phyloP scores from a whole-genome alignment of 2,329 filamentous ascomycete species.

The Xylariaceae sp. region DNA sequence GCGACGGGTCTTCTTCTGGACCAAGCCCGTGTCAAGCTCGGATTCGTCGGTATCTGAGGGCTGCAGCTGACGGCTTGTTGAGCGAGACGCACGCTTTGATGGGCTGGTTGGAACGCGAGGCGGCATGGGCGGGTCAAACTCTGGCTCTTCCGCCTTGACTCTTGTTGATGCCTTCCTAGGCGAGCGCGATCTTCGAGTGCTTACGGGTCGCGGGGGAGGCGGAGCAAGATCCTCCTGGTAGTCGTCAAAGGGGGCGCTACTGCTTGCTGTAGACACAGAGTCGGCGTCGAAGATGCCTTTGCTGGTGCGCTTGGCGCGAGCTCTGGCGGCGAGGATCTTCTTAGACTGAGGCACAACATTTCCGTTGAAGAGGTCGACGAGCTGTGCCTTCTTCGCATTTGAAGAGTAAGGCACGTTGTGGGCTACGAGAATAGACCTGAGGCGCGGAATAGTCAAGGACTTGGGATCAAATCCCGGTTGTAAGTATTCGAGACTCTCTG shows the following conservation, averaged over 20 bases:
- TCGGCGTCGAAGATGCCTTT: conserved; percentile 72
- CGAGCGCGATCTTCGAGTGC: conserved; percentile 50
- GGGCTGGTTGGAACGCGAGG: conserved; percentile 41
- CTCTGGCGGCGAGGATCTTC: conserved; percentile 70
- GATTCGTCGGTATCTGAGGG: conserved; percentile 48
- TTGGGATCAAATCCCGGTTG: conserved; percentile 81
- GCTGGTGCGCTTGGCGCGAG: conserved; percentile 79
- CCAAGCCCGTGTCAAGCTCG: conserved; percentile 38
- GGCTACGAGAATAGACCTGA: conserved; percentile 86
- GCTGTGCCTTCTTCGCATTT: conserved; percentile 85
- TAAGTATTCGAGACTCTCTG: conserved; percentile 74
- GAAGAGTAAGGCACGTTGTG: conserved; percentile 84
- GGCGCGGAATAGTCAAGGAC: conserved; percentile 77
- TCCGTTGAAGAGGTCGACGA: conserved; percentile 78
- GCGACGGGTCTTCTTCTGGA: conserved; percentile 32
- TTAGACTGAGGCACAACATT: conserved; percentile 74
- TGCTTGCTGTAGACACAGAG: conserved; percentile 52
- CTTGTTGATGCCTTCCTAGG: conserved; percentile 51
- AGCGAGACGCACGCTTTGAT: conserved; percentile 52
- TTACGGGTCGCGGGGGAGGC: conserved; percentile 40
- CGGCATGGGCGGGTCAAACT: conserved; percentile 32
- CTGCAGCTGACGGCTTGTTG: conserved; percentile 51
- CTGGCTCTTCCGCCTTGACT: conserved; percentile 51
- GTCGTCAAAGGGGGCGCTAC: conserved; percentile 56
- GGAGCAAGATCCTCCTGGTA: conserved; percentile 46